Conservation (phyloP, 176 grass and related monocot species). For the Oryza meyeriana region DNA sequence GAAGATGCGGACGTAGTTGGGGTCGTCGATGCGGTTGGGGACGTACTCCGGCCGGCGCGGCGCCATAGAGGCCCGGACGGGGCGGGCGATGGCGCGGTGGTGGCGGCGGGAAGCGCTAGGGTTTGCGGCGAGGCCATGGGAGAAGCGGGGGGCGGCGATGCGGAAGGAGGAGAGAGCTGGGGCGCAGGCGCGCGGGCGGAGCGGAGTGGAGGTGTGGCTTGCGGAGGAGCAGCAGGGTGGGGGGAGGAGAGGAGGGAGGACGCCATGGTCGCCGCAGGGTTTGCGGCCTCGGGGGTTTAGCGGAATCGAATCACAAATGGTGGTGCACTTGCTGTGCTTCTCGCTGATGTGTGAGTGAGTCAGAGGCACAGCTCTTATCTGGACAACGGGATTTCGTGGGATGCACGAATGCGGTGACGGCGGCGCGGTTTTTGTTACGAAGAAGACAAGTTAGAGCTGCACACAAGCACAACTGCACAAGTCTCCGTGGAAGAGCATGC, state of each 20-base stretch:
- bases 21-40: conserved; percentile 48
- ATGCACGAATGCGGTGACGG: neutral
- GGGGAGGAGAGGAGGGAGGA: conserved; percentile 34
- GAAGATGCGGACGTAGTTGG: conserved; percentile 60
- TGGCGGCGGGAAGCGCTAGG: neutral
- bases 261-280: conserved; percentile 33
- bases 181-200: neutral
- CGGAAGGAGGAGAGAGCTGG: neutral
- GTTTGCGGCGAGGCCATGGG: neutral
- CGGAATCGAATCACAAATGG: neutral
- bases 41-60: conserved; percentile 33
- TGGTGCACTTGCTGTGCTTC: neutral
- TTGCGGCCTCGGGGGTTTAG: neutral
- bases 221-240: conserved; percentile 12
- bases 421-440: too few relatives aligned
- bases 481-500: too few relatives aligned
- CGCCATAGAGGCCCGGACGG: neutral
- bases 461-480: too few relatives aligned
- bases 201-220: conserved; percentile 6
- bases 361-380: neutral
- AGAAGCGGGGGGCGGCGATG: neutral
- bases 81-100: conserved; percentile 10
- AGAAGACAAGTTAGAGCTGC: too few relatives aligned
- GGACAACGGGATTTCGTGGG: neutral
- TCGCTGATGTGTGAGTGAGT: neutral